Conservation (phyloP, 202 grass and related monocot species). For the Musa balbisiana region DNA sequence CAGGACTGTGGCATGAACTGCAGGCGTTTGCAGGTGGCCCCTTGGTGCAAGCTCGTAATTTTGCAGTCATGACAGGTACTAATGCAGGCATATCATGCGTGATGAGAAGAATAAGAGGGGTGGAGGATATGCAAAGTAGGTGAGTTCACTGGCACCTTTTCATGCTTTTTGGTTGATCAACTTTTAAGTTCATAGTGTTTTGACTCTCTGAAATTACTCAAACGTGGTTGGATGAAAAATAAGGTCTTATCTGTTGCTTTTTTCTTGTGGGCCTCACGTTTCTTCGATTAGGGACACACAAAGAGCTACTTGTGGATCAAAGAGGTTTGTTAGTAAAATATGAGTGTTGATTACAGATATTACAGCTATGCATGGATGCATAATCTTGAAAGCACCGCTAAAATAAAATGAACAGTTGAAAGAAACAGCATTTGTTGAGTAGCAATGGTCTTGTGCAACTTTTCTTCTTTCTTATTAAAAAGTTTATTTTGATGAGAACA, state of each 20-base stretch:
- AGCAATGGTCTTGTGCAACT: neutral
- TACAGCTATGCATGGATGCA: neutral
- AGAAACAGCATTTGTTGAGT: neutral
- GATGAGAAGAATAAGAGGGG: slow-evolving; percentile 40
- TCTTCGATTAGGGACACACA: neutral
- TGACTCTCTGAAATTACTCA: slow-evolving; percentile 3
- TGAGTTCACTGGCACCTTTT: slow-evolving; percentile 8
- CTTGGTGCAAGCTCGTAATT: slow-evolving; percentile 34
- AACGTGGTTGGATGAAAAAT: neutral
- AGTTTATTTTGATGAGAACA: too few relatives aligned
- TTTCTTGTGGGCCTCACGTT: neutral
- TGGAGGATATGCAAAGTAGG: slow-evolving; percentile 34
- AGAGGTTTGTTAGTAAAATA: neutral
- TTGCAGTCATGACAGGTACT: slow-evolving; percentile 35
- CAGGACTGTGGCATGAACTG: neutral
- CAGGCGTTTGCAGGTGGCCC: slow-evolving; percentile 26
- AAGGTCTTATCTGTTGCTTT: neutral
- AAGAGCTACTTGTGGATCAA: neutral
- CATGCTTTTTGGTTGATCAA: neutral
- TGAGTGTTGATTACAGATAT: neutral
- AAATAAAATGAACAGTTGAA: neutral
- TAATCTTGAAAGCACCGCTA: neutral
- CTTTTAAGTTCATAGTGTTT: neutral
- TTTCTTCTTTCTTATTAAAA: too few relatives aligned
- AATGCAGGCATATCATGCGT: slow-evolving; percentile 35